Percentiles rank a stretch among this genome's conserved stretches.
Evolutionary conservation across 257 asterid genomes (phyloP).

Genomic region (Verbena officinalis): DNA sequence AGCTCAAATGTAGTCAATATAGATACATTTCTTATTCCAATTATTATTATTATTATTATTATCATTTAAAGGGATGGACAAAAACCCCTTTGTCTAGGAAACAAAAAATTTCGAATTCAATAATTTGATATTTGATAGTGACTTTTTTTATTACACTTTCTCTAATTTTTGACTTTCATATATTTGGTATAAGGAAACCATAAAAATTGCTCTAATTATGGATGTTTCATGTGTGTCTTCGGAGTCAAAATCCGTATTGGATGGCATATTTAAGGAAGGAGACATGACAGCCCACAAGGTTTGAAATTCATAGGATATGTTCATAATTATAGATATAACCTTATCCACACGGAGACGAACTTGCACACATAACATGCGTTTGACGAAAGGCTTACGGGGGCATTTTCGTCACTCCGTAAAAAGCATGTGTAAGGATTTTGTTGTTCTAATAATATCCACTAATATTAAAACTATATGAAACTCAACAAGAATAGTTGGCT

Average conservation of each 20-base stretch:
- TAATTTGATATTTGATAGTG: conserved; percentile 24
- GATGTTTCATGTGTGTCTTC: conserved; percentile 25
- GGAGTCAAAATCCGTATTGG: conserved; percentile 44
- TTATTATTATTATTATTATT: neutral
- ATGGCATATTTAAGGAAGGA: conserved; percentile 17
- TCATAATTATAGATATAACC: conserved; percentile 27
- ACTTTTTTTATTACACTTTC: conserved; percentile 11
- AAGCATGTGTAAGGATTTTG: neutral
- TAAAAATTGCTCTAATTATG: conserved; percentile 16
- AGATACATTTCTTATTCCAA: conserved; percentile 4
- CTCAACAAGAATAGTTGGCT: neutral
- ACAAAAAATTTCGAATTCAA: conserved; percentile 25
- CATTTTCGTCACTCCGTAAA: conserved; percentile 15
- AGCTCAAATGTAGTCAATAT: conserved; percentile 10
- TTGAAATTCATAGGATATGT: conserved; percentile 39
- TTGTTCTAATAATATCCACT: neutral
- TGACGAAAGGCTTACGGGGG: neutral
- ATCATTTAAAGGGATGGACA: conserved; percentile 3
- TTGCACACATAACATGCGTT: neutral
- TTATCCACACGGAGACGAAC: neutral
- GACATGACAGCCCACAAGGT: conserved; percentile 48
- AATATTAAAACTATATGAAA: too few species aligned
- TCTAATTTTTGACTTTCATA: conserved; percentile 13
- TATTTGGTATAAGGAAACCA: neutral
- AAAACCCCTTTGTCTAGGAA: conserved; percentile 13